These are phyloP conservation scores for Punica granatum DNA, from an alignment of 345 rosid species.

Conservation along the genomic window DNA sequence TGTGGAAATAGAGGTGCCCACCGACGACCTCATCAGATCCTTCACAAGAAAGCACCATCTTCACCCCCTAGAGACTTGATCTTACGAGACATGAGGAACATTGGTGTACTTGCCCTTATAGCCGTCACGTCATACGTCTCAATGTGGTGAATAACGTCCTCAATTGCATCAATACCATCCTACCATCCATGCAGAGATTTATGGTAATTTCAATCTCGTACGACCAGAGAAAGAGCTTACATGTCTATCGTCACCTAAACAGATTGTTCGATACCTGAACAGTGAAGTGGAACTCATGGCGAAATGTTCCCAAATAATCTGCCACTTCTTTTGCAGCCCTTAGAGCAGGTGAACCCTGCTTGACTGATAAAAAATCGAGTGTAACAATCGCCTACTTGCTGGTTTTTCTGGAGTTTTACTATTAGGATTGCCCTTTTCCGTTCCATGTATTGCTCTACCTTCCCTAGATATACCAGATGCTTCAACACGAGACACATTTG, in stretches of 20 bases:
- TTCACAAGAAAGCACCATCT: conserved; percentile 98
- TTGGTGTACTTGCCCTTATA: conserved; percentile 85
- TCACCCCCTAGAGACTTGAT: conserved; percentile 89
- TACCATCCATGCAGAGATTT: conserved; percentile 13
- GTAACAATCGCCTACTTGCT: too few species aligned
- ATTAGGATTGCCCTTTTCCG: too few species aligned
- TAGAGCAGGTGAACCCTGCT: conserved; percentile 82
- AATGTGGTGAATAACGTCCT: conserved; percentile 85
- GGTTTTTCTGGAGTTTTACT: too few species aligned
- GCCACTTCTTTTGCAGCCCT: conserved; percentile 87
- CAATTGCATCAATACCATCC: conserved; percentile 93
- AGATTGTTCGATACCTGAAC: conserved; percentile 43
- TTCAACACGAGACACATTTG: too few species aligned
- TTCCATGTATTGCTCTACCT: too few species aligned
- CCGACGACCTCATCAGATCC: conserved; percentile 94
- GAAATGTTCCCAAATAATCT: conserved; percentile 76
- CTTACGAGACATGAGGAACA: conserved; percentile 89
- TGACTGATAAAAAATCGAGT: not conserved
- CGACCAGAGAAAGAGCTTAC: not conserved
- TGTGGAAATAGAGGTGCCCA: too few species aligned
- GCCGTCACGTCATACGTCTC: conserved; percentile 92
- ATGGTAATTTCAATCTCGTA: not conserved
- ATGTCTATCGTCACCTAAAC: too few species aligned
- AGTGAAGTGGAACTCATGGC: conserved; percentile 87
- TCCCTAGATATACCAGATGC: too few species aligned